Evolutionary conservation across 495 filamentous ascomycete genomes (phyloP), one percentile per base, ranked within the genome.

Genomic region (Pyronema omphalodes): DNA sequence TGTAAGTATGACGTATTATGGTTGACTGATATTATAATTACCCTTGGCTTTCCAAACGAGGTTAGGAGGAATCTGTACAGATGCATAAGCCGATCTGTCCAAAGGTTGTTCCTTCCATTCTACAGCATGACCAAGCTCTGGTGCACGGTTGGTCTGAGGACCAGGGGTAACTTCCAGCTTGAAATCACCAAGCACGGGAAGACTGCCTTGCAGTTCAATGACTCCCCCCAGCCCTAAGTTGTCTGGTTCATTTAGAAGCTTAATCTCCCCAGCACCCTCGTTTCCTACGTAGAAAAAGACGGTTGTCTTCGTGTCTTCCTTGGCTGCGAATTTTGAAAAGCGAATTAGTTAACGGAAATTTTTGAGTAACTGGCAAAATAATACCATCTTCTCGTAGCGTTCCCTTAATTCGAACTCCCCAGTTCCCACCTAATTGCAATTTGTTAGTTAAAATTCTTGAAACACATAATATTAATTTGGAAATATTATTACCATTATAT

Each of bases 381-480:
- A 12, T 65, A 65, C 69, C 74, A 67, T 83, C 83, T 23, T 81
- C 77, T 37, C 82, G 76, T 45, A 87, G 84, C 35, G 73, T 76
- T 12, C 93, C 91, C 68, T 84, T 88, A 57, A 96, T 78, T 44
- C 91, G 72, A 48, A 83, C 84, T 23, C 81, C 93, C 91, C 91
- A 98, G 67, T 77, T 88, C 11, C 88, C 91, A 41, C 61, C 61
- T 64, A 55, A 44, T 41, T 18, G 3, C 44, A 14, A 47, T 14
- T 2, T 2, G 48, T 37, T 34, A 51, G 12, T 37, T 48, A 14
- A 14, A 48, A 11, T 19, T 35, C 36, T 12, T 5, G 6, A 18
- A 34, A 51, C n/a, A n/a, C 9, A n/a, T 1, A 51, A 35, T 51
- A 17, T 12, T 1, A 12, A 43, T 43, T 17, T 43, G 17, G 17